These are phyloP conservation scores for Penicillium bovifimosum DNA, from an alignment of 495 filamentous ascomycete species.

Conservation along the genomic window DNA sequence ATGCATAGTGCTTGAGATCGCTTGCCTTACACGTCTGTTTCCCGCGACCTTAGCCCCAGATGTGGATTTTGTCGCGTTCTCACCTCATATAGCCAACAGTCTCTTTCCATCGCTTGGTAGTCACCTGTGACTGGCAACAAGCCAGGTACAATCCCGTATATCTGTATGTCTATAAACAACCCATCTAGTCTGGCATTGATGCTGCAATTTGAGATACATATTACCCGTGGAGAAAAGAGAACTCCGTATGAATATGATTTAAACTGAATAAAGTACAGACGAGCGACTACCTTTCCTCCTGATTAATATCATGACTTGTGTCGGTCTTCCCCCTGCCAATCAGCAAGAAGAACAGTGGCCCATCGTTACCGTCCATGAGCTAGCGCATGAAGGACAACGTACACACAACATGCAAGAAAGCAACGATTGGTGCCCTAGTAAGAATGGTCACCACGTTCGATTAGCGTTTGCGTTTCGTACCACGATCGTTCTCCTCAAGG, in stretches of 20 bases:
- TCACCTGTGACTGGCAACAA: neutral
- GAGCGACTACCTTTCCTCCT: neutral
- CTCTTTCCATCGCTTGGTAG: no score
- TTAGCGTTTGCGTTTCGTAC: slow-evolving; percentile 53
- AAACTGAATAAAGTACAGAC: neutral
- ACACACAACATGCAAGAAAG: neutral
- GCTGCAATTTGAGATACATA: neutral
- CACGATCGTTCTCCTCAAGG: slow-evolving; percentile 63
- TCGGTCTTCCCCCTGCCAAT: no score
- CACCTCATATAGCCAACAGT: no score
- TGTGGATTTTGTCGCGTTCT: neutral
- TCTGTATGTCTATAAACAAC: no score
- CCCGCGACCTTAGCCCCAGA: no score
- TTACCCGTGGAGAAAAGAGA: neutral
- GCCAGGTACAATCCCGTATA: neutral
- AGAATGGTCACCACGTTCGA: neutral
- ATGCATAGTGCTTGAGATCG: neutral
- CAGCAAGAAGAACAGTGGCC: neutral
- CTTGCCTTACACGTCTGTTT: no score
- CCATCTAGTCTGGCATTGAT: neutral
- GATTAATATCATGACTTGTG: neutral
- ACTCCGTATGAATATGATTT: neutral
- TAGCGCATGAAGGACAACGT: neutral
- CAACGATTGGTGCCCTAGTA: neutral
- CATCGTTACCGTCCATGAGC: neutral